A percentile compares a stretch with the other conserved stretches of the same genome.
phyloP scores from a whole-genome alignment of 768 basidiomycete species.

The Phylloporus rhodoxanthus region DNA sequence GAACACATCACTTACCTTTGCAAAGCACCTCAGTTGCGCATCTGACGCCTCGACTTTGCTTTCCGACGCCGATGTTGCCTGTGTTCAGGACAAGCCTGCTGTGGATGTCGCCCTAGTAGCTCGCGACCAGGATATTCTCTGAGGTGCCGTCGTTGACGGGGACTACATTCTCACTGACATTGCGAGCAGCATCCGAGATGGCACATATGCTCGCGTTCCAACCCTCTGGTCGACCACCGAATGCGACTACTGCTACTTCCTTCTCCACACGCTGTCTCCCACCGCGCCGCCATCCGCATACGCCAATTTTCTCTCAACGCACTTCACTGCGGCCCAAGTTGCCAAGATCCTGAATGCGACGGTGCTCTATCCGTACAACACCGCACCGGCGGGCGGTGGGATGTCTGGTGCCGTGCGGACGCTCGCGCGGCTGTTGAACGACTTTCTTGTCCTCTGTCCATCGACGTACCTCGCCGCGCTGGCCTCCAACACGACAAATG shows the following conservation, averaged over 20 bases:
- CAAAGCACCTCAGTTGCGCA: constrained; percentile 15
- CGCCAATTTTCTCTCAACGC: not conserved
- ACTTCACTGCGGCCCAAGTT: constrained; percentile 9
- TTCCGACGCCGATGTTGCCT: not conserved
- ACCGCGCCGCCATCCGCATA: constrained; percentile 9
- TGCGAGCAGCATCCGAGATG: constrained; percentile 9
- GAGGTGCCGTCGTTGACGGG: constrained; percentile 14
- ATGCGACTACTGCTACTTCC: constrained; percentile 19
- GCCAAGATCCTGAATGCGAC: constrained; percentile 9
- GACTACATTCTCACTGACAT: constrained; percentile 15
- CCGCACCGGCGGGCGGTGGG: not conserved
- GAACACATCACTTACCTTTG: constrained; percentile 11
- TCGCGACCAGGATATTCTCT: constrained; percentile 4
- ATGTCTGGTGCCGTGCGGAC: constrained; percentile 12
- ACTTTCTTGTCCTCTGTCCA: constrained; percentile 10
- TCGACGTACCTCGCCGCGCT: constrained; percentile 12
- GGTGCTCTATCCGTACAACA: constrained; percentile 16
- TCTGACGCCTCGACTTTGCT: constrained; percentile 8
- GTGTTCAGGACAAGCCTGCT: constrained; percentile 9
- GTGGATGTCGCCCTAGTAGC: constrained; percentile 3
- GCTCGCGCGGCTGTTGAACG: constrained; percentile 13
- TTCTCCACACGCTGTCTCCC: constrained; percentile 12
- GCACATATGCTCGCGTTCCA: constrained; percentile 12
- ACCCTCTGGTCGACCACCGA: constrained; percentile 15
- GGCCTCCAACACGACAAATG: constrained; percentile 16